Base-by-base conservation (phyloP, 176 grass and related monocot species). In the Ananas comosus region DNA sequence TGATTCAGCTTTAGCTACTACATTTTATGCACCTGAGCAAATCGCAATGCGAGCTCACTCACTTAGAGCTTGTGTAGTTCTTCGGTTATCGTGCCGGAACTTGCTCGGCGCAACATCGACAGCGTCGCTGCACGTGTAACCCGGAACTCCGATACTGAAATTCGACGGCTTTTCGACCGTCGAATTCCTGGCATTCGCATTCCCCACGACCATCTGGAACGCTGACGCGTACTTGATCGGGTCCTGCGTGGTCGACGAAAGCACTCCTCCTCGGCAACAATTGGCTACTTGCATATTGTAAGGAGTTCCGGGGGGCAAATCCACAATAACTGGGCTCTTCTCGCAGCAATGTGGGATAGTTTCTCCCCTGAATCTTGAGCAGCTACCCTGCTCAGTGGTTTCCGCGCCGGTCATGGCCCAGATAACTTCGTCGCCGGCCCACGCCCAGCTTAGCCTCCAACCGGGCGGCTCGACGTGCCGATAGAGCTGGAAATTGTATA, bases 401-500 rank as follows among this genome's bases (percentile, higher is more conserved):
- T 94, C 90, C 3, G 77, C 86, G 42, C 90, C 90, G 5, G 0
- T 0, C 65, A 51, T 13, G 51, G 12, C 11, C 80, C 78, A 89
- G 50, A 94, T 94, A 16, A 84, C 71, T 56, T 94, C 83, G 14
- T 80, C 13, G 10, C 81, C 75, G 0, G 80, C 12, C 91, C 86
- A 94, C 11, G 12, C 67, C 90, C 90, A 94, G 64, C 86, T 81
- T 54, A 94, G 57, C 59, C 74, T 80, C 91, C 91, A 94, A 18
- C 91, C 86, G 33, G 91, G 91, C 1, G 2, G 75, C 71, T 89
- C 86, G 59, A 94, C 74, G 69, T 94, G 91, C 10, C 91, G 86
- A 74, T 87, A 94, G 51, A 94, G 75, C 83, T 90, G 91, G 83
- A 84, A 42, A 28, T 94, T 94, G 64, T 84, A 82, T 72, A 90